Percentiles rank a stretch among this genome's conserved stretches.
These are phyloP conservation scores for Chaetomium sp. DNA, from an alignment of 2,329 filamentous ascomycete genomes.

Conservation along the genomic window DNA sequence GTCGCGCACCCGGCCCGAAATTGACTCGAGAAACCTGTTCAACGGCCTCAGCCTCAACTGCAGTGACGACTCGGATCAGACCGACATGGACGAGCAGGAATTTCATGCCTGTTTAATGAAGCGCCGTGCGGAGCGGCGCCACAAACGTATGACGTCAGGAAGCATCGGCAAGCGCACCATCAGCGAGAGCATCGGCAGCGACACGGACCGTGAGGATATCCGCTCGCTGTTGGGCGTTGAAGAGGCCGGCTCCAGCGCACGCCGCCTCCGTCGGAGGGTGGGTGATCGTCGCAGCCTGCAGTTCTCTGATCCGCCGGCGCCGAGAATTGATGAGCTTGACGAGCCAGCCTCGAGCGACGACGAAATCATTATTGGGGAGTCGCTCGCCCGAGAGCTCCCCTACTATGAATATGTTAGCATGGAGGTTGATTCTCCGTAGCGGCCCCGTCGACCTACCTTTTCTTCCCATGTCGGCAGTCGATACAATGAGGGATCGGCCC, in stretches of 20 bases:
- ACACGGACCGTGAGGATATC: constrained; percentile 39
- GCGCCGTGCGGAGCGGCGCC: constrained; percentile 39
- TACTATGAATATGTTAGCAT: constrained; percentile 49
- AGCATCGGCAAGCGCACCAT: constrained; percentile 50
- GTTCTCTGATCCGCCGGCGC: constrained; percentile 44
- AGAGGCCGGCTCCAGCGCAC: constrained; percentile 42
- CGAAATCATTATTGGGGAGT: constrained; percentile 34
- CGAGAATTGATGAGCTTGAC: constrained; percentile 48
- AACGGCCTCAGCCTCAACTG: constrained; percentile 42
- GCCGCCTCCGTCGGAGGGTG: constrained; percentile 41
- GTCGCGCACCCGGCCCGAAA: constrained; percentile 30
- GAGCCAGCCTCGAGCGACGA: constrained; percentile 46
- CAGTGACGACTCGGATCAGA: constrained; percentile 34
- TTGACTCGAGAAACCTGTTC: constrained; percentile 39
- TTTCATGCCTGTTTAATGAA: constrained; percentile 33
- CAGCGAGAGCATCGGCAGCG: constrained; percentile 44
- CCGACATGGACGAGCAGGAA: constrained; percentile 34
- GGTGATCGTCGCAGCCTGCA: constrained; percentile 42
- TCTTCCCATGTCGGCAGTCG: neutral
- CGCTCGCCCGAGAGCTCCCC: constrained; percentile 43
- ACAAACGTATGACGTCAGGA: constrained; percentile 43
- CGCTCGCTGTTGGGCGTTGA: constrained; percentile 33
- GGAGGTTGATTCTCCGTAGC: constrained; percentile 40
- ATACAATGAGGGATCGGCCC: neutral
- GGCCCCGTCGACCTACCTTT: neutral